Conservation (phyloP, 306 rosid species). For the Vachellia pachyceras region DNA sequence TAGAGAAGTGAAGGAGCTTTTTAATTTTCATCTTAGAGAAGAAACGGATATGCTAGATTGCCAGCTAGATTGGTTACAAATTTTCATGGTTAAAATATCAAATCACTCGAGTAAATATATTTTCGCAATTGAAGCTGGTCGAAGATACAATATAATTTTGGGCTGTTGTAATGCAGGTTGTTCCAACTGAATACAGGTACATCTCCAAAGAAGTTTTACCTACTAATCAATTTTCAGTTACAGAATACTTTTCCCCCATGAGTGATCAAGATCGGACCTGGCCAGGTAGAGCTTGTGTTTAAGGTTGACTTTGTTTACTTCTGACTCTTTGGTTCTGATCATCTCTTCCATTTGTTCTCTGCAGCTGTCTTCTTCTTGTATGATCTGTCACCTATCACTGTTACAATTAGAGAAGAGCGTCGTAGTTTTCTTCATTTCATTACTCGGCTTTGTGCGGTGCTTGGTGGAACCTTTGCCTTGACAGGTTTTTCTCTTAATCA, state of each 20-base stretch:
- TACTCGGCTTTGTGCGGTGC: slow-evolving; percentile 93
- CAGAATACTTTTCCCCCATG: slow-evolving; percentile 94
- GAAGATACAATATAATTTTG: neutral
- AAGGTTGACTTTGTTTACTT: slow-evolving; percentile 23
- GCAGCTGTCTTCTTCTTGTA: slow-evolving; percentile 98
- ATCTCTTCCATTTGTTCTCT: slow-evolving; percentile 36
- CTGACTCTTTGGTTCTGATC: slow-evolving; percentile 34
- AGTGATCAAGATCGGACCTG: slow-evolving; percentile 74
- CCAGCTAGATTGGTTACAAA: neutral
- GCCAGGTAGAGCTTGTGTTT: slow-evolving; percentile 77
- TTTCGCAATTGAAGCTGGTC: slow-evolving; percentile 12
- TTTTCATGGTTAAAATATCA: neutral
- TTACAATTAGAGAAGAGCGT: slow-evolving; percentile 96
- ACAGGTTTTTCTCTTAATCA: slow-evolving; percentile 62
- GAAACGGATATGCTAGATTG: neutral
- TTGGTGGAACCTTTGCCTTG: slow-evolving; percentile 97
- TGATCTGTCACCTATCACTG: slow-evolving; percentile 96
- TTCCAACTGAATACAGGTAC: slow-evolving; percentile 92
- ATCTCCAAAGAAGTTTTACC: slow-evolving; percentile 88
- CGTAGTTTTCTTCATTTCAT: slow-evolving; percentile 96
- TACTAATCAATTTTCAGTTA: slow-evolving; percentile 95
- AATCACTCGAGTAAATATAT: too few species aligned
- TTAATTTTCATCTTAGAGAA: neutral
- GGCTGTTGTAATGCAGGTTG: slow-evolving; percentile 66
- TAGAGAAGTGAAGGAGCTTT: neutral